phyloP scores from a whole-genome alignment of 2,329 filamentous ascomycete genomes.

The Penicillium sp. region DNA sequence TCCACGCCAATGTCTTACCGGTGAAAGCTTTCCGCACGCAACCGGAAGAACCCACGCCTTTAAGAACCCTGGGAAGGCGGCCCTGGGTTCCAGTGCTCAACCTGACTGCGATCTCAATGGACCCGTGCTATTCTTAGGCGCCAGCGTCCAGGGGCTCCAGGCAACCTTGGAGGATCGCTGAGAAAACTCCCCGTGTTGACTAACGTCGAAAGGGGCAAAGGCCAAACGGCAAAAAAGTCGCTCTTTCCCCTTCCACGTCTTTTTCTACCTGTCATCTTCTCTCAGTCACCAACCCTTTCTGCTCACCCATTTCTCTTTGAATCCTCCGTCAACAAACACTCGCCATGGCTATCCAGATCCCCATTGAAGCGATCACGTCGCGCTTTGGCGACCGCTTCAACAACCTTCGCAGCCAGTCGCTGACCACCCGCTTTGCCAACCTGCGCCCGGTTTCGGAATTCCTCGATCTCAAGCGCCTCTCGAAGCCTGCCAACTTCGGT shows the following conservation, averaged over 20 bases:
- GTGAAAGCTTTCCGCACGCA: no score
- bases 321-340: not conserved
- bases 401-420: conserved; percentile 72
- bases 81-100: no score
- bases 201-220: conserved; percentile 1
- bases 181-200: not conserved
- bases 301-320: conserved; percentile 1
- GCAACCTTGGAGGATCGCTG: not conserved
- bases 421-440: conserved; percentile 84
- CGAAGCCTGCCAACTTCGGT: conserved; percentile 86
- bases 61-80: no score
- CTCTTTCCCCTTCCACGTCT: not conserved
- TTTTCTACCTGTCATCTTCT: conserved; percentile 1
- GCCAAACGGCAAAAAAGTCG: not conserved
- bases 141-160: not conserved
- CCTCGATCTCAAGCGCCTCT: conserved; percentile 90
- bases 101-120: not conserved
- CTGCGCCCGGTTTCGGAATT: conserved; percentile 89
- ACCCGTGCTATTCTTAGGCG: not conserved
- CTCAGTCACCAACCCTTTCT: conserved; percentile 1
- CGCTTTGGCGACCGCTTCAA: conserved; percentile 89
- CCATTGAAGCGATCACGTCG: conserved; percentile 85
- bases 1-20: no score
- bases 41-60: no score
- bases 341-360: conserved; percentile 87